Percentiles rank a stretch among this genome's conserved stretches.
phyloP scores from a whole-genome alignment of 805 yeast species.

The Peterozyma xylosa region DNA sequence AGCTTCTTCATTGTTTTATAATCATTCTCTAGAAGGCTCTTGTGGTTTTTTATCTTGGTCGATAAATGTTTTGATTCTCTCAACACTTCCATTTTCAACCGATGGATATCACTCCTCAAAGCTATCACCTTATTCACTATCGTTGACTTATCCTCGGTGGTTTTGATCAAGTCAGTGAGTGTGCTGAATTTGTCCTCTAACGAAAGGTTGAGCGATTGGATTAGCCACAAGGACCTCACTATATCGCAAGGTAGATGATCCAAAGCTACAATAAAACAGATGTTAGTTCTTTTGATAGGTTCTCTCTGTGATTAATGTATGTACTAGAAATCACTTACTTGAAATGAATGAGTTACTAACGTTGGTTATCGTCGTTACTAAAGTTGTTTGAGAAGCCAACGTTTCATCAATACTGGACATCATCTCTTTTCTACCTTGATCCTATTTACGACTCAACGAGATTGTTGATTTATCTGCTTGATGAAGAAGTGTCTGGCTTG shows the following conservation, averaged over 20 bases:
- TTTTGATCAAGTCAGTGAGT: conserved; percentile 2
- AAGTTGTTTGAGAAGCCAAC: not conserved
- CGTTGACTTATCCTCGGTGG: conserved; percentile 2
- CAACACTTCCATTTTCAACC: conserved; percentile 12
- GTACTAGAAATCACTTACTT: conserved; percentile 9
- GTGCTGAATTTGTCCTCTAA: conserved; percentile 12
- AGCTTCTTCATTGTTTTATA: conserved; percentile 14
- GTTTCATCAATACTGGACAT: too few relatives aligned
- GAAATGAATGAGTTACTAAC: conserved; percentile 27
- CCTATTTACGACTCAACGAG: too few relatives aligned
- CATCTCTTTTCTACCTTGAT: too few relatives aligned
- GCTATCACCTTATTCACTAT: conserved; percentile 4
- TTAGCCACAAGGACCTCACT: conserved; percentile 27
- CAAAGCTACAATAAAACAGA: conserved; percentile 10
- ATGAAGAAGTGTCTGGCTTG: too few relatives aligned
- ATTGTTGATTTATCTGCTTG: too few relatives aligned
- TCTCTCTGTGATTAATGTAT: not conserved
- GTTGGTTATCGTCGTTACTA: conserved; percentile 19
- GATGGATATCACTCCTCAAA: conserved; percentile 8
- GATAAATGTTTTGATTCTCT: conserved; percentile 18
- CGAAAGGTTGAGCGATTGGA: conserved; percentile 22
- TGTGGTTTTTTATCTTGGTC: conserved; percentile 15
- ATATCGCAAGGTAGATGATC: conserved; percentile 32
- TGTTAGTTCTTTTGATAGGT: not conserved
- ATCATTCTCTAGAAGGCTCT: conserved; percentile 17